Percentiles rank a stretch among this genome's conserved stretches.
Conservation (phyloP, 75 land plant genomes). For the Picea glauca region DNA sequence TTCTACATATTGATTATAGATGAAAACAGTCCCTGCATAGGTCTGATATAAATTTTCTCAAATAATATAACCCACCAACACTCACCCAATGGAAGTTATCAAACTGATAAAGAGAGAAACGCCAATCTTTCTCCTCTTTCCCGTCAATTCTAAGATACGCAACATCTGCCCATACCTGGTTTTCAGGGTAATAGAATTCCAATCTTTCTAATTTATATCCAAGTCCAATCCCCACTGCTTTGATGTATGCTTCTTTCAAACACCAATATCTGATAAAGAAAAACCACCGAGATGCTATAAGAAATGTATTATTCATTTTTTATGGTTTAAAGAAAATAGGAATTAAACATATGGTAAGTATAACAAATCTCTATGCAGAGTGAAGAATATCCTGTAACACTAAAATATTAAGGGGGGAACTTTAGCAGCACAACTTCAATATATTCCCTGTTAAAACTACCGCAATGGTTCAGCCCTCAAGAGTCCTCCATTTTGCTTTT, state of each 20-base stretch:
- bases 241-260: slow-evolving; percentile 88
- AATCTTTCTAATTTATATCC: slow-evolving; percentile 53
- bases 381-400: too few relatives aligned
- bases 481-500: not conserved
- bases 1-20: not conserved
- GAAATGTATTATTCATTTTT: not conserved
- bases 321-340: not conserved
- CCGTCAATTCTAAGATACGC: slow-evolving; percentile 57
- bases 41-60: not conserved
- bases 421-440: too few relatives aligned
- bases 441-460: not conserved
- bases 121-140: slow-evolving; percentile 46
- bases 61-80: not conserved
- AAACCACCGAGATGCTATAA: not conserved
- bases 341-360: too few relatives aligned
- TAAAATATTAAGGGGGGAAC: too few relatives aligned
- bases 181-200: slow-evolving; percentile 60
- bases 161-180: slow-evolving; percentile 44
- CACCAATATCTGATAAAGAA: slow-evolving; percentile 69
- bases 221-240: slow-evolving; percentile 82
- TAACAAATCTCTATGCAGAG: too few relatives aligned
- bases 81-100: slow-evolving; percentile 64
- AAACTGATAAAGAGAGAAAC: slow-evolving; percentile 57
- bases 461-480: not conserved
- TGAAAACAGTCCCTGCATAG: not conserved